Base-by-base conservation (phyloP, 1,284 basidiomycete genomes). In the Cryptococcus sp. region DNA sequence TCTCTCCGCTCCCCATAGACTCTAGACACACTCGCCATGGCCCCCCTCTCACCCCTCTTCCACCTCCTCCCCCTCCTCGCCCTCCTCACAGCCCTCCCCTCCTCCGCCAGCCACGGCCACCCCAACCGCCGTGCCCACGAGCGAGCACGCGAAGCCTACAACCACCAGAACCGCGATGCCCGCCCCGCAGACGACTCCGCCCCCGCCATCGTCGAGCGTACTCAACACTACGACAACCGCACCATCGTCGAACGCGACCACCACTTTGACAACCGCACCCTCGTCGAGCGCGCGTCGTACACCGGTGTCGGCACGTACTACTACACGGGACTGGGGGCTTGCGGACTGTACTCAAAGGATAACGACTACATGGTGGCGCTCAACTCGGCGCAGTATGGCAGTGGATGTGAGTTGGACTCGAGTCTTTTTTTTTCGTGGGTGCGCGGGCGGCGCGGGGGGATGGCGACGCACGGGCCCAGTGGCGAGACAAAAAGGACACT, bases 361-460 rank as follows among this genome's bases (percentile, higher is more conserved):
- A 59, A 48, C 20, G 64, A 69, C 49, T 65, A 51, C 43, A 62
- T 67, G 61, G 67, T 69, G 8, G 67, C 67, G 4, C 39, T 69
- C 36, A 69, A 64, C 59, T 57, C 64, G 40, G 63, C 61, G 4
- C 69, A 71, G 47, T 71, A 71, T 52, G 71, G 70, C 39, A 53
- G 65, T 54, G 69, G 69, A 50, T 68, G 64, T 67, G 54, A 61
- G 65, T 62, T 9, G 28, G n/a, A 12, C 3, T 16, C 15, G 18
- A 28, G 20, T 52, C 18, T 28, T 18, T 43, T 44, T 44, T 44
- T 20, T 18, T 3, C 16, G 1, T 11, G 24, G 35, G 4, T 12
- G 43, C 24, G 9, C 20, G 33, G 9, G 35, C 35, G 21, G n/a
- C n/a, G n/a, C n/a, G n/a, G n/a, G 33, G 8, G 28, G 28, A 33